phyloP scores from a whole-genome alignment of 805 yeast species.

The Candida ponderosae region DNA sequence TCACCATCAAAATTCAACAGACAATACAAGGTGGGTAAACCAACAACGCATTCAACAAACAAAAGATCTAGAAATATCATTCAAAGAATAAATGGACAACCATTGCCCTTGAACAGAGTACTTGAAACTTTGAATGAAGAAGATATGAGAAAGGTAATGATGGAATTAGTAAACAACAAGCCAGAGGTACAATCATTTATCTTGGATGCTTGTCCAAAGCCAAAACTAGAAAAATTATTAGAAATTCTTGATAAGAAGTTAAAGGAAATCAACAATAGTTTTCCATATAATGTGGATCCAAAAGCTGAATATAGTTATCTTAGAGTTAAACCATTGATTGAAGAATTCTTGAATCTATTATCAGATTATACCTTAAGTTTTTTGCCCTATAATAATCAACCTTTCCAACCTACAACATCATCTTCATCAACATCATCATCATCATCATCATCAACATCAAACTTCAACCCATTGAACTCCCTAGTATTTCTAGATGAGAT shows the following conservation, averaged over 20 bases:
- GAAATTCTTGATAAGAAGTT: conserved; percentile 36
- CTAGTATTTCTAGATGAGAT: conserved; percentile 58
- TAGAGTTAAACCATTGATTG: conserved; percentile 59
- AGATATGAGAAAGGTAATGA: conserved; percentile 44
- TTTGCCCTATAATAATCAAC: conserved; percentile 59
- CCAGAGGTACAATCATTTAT: conserved; percentile 56
- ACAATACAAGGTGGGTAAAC: conserved; percentile 7
- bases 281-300: conserved; percentile 74
- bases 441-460: too few relatives aligned
- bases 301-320: conserved; percentile 70
- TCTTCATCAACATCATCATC: too few relatives aligned
- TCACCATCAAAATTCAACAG: conserved; percentile 3
- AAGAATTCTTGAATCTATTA: conserved; percentile 62
- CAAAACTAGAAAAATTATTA: conserved; percentile 46
- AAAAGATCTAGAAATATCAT: conserved; percentile 10
- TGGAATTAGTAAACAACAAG: conserved; percentile 44
- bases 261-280: conserved; percentile 30
- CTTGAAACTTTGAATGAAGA: conserved; percentile 60
- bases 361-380: conserved; percentile 69
- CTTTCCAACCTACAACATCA: too few relatives aligned
- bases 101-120: conserved; percentile 53
- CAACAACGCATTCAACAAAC: conserved; percentile 16
- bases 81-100: conserved; percentile 40
- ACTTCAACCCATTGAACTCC: conserved; percentile 36
- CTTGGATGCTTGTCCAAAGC: conserved; percentile 43